Evolutionary conservation across 768 basidiomycete species (phyloP).

Genomic region (Pleurotus djamor): DNA sequence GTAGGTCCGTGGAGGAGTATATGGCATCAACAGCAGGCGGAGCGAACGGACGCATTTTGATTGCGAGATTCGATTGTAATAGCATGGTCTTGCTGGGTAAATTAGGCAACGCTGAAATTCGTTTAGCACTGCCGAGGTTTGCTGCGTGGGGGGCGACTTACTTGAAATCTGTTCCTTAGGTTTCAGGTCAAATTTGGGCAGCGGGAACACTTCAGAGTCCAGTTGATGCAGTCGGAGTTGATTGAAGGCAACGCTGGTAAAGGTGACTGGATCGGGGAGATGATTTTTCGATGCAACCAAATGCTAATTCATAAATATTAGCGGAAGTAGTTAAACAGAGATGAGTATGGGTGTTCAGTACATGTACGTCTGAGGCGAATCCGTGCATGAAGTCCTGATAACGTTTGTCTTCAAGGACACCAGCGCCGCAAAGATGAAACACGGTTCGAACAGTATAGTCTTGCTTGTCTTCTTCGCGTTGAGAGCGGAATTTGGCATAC

Average conservation of each 20-base stretch:
- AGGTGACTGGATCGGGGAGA: slow-evolving; percentile 64
- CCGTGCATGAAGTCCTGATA: slow-evolving; percentile 74
- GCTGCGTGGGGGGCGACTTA: slow-evolving; percentile 15
- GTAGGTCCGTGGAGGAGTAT: slow-evolving; percentile 17
- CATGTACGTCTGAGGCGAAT: slow-evolving; percentile 60
- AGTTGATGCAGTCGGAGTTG: slow-evolving; percentile 72
- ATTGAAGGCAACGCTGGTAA: slow-evolving; percentile 69
- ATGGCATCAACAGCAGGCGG: slow-evolving; percentile 31
- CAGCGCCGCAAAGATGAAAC: slow-evolving; percentile 72
- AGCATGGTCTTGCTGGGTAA: slow-evolving; percentile 45
- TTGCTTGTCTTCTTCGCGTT: slow-evolving; percentile 31
- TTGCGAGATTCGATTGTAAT: slow-evolving; percentile 37
- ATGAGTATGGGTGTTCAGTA: slow-evolving; percentile 30
- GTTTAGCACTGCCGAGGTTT: background rate
- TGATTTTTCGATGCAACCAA: slow-evolving; percentile 66
- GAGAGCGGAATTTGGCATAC: slow-evolving; percentile 47
- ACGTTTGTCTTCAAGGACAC: slow-evolving; percentile 64
- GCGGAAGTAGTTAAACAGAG: background rate
- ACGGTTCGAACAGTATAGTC: slow-evolving; percentile 49
- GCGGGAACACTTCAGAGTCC: slow-evolving; percentile 70
- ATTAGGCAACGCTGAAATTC: slow-evolving; percentile 29
- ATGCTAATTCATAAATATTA: slow-evolving; percentile 47
- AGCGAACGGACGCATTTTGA: slow-evolving; percentile 45
- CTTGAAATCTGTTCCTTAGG: slow-evolving; percentile 38
- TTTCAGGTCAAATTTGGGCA: slow-evolving; percentile 51